phyloP scores from a whole-genome alignment of 192 early-diverging fungal genomes.

The Backusella tarrabulga region DNA sequence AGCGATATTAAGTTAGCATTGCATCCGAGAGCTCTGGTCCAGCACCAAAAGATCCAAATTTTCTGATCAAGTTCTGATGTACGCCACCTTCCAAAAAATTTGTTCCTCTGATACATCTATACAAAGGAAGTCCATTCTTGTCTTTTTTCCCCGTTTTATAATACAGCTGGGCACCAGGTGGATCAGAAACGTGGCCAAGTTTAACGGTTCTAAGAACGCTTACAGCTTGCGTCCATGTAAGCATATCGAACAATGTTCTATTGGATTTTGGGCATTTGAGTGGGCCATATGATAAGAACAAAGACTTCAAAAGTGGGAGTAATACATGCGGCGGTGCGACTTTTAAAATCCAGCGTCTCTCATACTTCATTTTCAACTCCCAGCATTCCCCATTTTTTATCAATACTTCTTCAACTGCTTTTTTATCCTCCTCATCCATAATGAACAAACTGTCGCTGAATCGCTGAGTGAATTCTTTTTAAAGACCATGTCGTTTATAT shows the following conservation, averaged over 20 bases:
- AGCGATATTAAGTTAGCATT: background rate
- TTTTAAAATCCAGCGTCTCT: background rate
- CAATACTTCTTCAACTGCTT: background rate
- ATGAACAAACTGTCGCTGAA: background rate
- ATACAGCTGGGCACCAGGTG: background rate
- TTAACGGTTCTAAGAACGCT: background rate
- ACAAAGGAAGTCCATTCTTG: background rate
- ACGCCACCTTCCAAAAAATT: background rate
- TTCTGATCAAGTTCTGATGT: background rate
- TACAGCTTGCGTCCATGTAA: background rate
- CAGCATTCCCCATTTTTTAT: background rate
- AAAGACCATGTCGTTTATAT: background rate
- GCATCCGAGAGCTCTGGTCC: background rate
- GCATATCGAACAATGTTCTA: background rate
- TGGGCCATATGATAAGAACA: background rate
- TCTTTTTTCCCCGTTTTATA: background rate
- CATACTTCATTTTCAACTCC: background rate
- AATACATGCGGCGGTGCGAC: background rate
- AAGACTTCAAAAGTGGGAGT: background rate
- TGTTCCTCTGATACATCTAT: background rate
- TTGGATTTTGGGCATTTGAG: background rate
- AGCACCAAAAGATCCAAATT: background rate
- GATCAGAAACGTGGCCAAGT: background rate
- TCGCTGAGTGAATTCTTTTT: background rate
- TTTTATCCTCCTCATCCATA: background rate